Conservation (phyloP, 768 basidiomycete species). For the Russula sp. region DNA sequence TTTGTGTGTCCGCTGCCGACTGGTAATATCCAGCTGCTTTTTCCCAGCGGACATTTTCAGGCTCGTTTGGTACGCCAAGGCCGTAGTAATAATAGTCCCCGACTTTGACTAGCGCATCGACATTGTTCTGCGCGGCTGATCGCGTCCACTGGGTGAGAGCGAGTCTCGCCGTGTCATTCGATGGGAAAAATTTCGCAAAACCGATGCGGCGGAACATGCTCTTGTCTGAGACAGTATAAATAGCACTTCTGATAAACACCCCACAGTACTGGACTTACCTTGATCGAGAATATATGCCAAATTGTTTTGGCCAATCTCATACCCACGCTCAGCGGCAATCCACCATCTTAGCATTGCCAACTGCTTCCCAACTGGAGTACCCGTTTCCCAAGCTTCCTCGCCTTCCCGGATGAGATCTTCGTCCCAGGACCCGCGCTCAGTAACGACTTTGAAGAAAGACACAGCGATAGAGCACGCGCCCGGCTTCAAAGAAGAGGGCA, state of each 20-base stretch:
- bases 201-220: conserved; percentile 60
- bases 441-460: conserved; percentile 87
- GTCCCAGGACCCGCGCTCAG: conserved; percentile 85
- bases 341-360: conserved; percentile 90
- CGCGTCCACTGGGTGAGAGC: conserved; percentile 93
- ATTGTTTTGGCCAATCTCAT: conserved; percentile 92
- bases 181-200: conserved; percentile 63
- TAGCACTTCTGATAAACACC: neutral
- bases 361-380: conserved; percentile 64
- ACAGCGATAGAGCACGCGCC: conserved; percentile 87
- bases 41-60: conserved; percentile 61
- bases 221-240: conserved; percentile 42
- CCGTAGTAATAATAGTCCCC: conserved; percentile 97
- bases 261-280: conserved; percentile 40
- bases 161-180: conserved; percentile 73
- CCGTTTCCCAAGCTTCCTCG: conserved; percentile 64
- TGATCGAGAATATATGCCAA: conserved; percentile 88
- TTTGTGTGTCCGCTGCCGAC: conserved; percentile 85
- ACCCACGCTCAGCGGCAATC: conserved; percentile 89
- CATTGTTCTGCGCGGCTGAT: conserved; percentile 86
- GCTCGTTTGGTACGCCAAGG: conserved; percentile 66
- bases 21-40: conserved; percentile 94
- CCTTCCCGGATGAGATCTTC: conserved; percentile 79
- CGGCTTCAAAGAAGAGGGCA: conserved; percentile 43
- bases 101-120: conserved; percentile 97